Conservation (phyloP, 1,139 yeast species). For the Saccharomycopsis hybrid region DNA sequence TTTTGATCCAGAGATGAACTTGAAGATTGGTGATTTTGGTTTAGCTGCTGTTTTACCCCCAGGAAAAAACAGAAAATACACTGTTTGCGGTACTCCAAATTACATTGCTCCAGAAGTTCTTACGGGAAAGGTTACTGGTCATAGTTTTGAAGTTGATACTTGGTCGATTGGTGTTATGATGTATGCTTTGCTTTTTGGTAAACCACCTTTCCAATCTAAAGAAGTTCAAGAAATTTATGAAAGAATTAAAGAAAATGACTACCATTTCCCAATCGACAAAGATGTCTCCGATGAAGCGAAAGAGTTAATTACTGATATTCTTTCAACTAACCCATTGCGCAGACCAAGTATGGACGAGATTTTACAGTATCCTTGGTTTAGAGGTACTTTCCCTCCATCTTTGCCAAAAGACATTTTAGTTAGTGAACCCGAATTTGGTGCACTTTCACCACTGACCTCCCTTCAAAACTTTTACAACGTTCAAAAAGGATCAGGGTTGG, state of each 20-base stretch:
- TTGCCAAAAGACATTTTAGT: constrained; percentile 59
- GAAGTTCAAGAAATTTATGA: constrained; percentile 92
- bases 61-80: constrained; percentile 68
- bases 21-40: constrained; percentile 95
- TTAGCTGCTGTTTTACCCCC: constrained; percentile 81
- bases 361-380: constrained; percentile 76
- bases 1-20: constrained; percentile 85
- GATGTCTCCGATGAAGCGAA: constrained; percentile 68
- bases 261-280: constrained; percentile 70
- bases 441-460: constrained; percentile 42
- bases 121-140: constrained; percentile 83
- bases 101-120: constrained; percentile 96
- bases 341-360: constrained; percentile 82
- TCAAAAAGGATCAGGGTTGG: constrained; percentile 59
- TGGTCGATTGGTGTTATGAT: constrained; percentile 98
- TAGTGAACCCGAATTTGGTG: constrained; percentile 40
- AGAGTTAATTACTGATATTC: constrained; percentile 60
- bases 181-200: constrained; percentile 84
- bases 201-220: constrained; percentile 96
- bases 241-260: constrained; percentile 80
- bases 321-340: constrained; percentile 69
- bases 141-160: constrained; percentile 87
- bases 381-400: constrained; percentile 75
- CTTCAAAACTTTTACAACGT: constrained; percentile 62
- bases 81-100: constrained; percentile 97